Conservation (phyloP, 495 filamentous ascomycete species). For the Xylaria palmicola region DNA sequence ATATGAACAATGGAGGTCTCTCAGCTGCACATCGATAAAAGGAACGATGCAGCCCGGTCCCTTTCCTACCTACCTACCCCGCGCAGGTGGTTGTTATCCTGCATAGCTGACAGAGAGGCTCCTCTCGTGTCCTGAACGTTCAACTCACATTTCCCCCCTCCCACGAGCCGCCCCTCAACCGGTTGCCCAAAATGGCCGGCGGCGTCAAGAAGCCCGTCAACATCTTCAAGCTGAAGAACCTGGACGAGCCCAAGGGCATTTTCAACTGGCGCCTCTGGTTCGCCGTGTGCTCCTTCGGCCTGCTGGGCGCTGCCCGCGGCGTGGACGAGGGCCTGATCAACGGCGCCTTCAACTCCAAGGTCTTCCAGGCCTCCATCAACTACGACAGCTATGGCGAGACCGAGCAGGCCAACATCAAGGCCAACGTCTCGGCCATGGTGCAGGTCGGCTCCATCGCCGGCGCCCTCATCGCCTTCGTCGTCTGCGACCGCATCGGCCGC, state of each 20-base stretch:
- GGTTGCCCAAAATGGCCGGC: slow-evolving; percentile 50
- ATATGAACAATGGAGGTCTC: background rate
- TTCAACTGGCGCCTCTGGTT: slow-evolving; percentile 69
- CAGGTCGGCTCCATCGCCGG: slow-evolving; percentile 67
- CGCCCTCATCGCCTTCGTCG: slow-evolving; percentile 63
- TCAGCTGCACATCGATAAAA: background rate
- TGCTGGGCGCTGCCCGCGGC: slow-evolving; percentile 68
- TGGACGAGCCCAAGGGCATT: slow-evolving; percentile 54
- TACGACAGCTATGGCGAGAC: slow-evolving; percentile 52
- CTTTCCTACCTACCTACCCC: background rate
- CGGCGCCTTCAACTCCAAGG: slow-evolving; percentile 60
- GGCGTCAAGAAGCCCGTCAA: slow-evolving; percentile 66
- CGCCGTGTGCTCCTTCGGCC: slow-evolving; percentile 64
- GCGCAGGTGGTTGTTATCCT: background rate
- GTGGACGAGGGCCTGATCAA: slow-evolving; percentile 74
- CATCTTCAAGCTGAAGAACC: slow-evolving; percentile 58
- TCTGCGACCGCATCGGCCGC: slow-evolving; percentile 67
- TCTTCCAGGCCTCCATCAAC: slow-evolving; percentile 61
- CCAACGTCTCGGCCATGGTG: slow-evolving; percentile 71
- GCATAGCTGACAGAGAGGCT: background rate
- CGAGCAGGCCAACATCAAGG: slow-evolving; percentile 61
- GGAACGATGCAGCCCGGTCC: background rate
- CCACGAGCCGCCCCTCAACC: background rate
- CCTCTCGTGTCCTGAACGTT: background rate
- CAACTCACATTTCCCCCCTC: background rate